Evolutionary conservation across 1,284 basidiomycete species (phyloP), one percentile per base, ranked within the genome.

Genomic region (Xerocomus amazonicus): DNA sequence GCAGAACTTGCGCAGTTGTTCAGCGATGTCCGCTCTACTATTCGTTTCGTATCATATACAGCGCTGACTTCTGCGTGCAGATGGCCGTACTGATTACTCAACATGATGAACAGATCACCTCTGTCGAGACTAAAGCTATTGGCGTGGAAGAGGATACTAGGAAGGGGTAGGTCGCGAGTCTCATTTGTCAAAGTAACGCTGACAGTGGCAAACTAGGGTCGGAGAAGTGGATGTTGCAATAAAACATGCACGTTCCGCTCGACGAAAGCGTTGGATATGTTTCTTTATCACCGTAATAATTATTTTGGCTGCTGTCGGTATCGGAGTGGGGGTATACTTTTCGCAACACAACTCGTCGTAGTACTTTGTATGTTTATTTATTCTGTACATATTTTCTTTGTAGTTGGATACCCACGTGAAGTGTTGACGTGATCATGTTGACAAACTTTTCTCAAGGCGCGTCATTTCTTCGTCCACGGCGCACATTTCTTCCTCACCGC

Each of bases 1-100:
- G 84, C 82, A 23, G 93, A 97, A 67, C 78, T 97, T 47, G 90
- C 87, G 1, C 89, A 92, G 65, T 73, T 97, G 56, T 94, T 97
- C 71, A 82, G 81, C 56, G 95, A 97, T 62, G 82, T 80, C 42
- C n/a, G 58, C 49, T 27, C 51, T n/a, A 12, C 23, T 45, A 47
- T 9, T 48, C 28, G 26, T 23, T 31, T 48, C 27, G 23, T 4
- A 28, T 31, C 17, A 10, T 12, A 26, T 13, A 3, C 9, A 10
- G 6, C 38, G 16, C 50, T 60, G 42, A 59, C 35, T 43, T 39
- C 23, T 4, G 37, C 3, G 32, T 32, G 1, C 56, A 91, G 85
- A 87, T 93, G 89, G 81, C 80, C 45, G 78, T 84, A 54, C 71
- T 94, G 36, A 80, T 93, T 17, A 76, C 84, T 43, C 85, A 90